These are phyloP conservation scores for Tetragonia tetragonoides DNA, from an alignment of 148 eudicot species.

Conservation along the genomic window DNA sequence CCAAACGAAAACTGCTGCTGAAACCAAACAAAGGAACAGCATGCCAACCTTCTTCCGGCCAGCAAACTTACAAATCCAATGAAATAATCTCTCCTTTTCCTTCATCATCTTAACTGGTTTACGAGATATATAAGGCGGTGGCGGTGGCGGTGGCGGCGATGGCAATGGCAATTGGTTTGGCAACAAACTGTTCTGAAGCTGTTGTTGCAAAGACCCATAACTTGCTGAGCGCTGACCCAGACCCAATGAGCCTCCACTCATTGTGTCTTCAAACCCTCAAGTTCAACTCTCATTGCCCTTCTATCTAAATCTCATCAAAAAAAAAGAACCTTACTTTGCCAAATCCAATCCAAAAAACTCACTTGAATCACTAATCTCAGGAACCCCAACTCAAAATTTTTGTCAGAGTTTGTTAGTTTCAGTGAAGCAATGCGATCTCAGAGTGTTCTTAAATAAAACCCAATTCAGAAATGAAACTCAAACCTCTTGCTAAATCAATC, in stretches of 20 bases:
- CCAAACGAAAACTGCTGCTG: conserved; percentile 74
- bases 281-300: conserved; percentile 57
- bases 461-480: neutral
- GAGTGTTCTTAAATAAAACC: neutral
- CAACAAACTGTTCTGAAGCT: conserved; percentile 40
- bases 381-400: conserved; percentile 6
- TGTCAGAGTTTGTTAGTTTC: neutral
- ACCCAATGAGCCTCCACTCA: conserved; percentile 95
- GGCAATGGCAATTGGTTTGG: conserved; percentile 43
- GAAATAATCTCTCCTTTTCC: conserved; percentile 76
- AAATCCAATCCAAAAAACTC: neutral
- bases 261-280: conserved; percentile 48
- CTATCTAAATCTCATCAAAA: neutral
- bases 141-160: conserved; percentile 34
- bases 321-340: neutral
- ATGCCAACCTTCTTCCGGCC: conserved; percentile 92
- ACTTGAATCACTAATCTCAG: neutral
- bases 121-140: conserved; percentile 27
- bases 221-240: conserved; percentile 89
- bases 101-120: conserved; percentile 75
- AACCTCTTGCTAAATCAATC: too few species aligned
- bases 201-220: conserved; percentile 88
- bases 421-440: conserved; percentile 3
- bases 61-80: conserved; percentile 69
- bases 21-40: conserved; percentile 76